Base-by-base conservation (phyloP, 768 basidiomycete genomes). In the Kwoniella botswanensis region DNA sequence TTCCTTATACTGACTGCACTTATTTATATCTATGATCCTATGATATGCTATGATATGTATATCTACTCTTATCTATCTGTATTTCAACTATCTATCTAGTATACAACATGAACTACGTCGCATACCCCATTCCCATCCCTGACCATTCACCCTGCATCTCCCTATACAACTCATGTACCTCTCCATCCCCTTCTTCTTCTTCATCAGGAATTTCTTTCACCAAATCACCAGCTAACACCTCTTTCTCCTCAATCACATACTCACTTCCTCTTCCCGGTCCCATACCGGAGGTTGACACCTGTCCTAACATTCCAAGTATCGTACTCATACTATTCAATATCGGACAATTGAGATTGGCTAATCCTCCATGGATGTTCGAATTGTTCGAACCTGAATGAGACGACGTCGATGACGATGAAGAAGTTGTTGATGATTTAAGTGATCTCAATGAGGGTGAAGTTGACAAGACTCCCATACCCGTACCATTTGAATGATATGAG, bases 231-330 rank as follows among this genome's bases (percentile, higher is more conserved):
- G 59, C 56, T 24, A 59, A 22, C 10, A 60, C 52, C 50, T 46
- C 58, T n/a, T 68, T 59, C 29, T 68, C 67, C n/a, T 60, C 67
- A 18, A 60, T 42, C 13, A 63, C 61, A 42, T 68, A 68, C 13
- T 68, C 67, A 10, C 60, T 63, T 11, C 58, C 58, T 22, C 61
- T 58, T 13, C 18, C 46, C 9, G 43, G 18, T 10, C 63, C 63
- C n/a, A 35, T 58, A 11, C 54, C 54, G 11, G 67, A 46, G 17
- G 54, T 63, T 11, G 50, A n/a, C 0, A 62, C 53, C 53, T 68
- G 67, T 2, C 61, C 43, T 44, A 68, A 68, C 50, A 57, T 63
- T 7, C 60, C 54, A 15, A 68, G 15, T 11, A 61, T 42, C 3
- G 60, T 35, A n/a, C 24, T 46, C 24, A 63, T 17, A 15, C 44